Conservation (phyloP, 371 early-diverging fungal species). For the Saksenaea vasiformis region DNA sequence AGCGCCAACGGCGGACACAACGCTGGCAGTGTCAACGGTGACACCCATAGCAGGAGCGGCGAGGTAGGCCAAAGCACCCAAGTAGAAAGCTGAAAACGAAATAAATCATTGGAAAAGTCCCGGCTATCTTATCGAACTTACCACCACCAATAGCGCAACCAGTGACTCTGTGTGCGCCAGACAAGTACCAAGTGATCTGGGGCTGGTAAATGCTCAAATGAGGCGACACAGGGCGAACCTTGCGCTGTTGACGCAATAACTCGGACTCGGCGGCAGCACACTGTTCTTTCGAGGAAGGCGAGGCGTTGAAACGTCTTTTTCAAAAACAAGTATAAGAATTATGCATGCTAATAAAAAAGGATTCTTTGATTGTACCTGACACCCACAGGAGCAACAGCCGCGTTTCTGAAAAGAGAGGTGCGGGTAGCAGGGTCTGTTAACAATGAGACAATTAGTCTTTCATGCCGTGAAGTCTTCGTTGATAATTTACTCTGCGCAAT, state of each 20-base stretch:
- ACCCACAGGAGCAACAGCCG: slow-evolving; percentile 34
- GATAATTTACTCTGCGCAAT: slow-evolving; percentile 43
- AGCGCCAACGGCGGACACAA: slow-evolving; percentile 50
- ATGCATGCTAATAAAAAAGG: not conserved
- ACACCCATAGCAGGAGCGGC: slow-evolving; percentile 56
- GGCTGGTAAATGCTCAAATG: slow-evolving; percentile 89
- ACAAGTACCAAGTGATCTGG: slow-evolving; percentile 85
- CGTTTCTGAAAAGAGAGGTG: slow-evolving; percentile 38
- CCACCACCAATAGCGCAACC: slow-evolving; percentile 78
- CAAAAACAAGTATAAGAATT: not conserved
- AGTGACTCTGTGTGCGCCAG: slow-evolving; percentile 78
- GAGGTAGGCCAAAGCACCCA: slow-evolving; percentile 64
- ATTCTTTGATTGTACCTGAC: slow-evolving; percentile 33
- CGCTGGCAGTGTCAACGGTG: slow-evolving; percentile 64
- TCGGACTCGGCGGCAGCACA: slow-evolving; percentile 56
- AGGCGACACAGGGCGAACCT: slow-evolving; percentile 83
- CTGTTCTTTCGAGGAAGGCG: slow-evolving; percentile 30
- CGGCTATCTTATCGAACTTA: slow-evolving; percentile 35
- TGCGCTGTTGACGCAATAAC: slow-evolving; percentile 61
- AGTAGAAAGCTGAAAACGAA: slow-evolving; percentile 62
- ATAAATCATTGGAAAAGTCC: not conserved
- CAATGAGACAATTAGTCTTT: not conserved
- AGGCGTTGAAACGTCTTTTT: slow-evolving; percentile 45
- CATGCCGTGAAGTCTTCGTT: not conserved
- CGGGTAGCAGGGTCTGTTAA: slow-evolving; percentile 36